These are phyloP conservation scores for Alternaria sp. DNA, from an alignment of 2,329 filamentous ascomycete species.

Conservation along the genomic window DNA sequence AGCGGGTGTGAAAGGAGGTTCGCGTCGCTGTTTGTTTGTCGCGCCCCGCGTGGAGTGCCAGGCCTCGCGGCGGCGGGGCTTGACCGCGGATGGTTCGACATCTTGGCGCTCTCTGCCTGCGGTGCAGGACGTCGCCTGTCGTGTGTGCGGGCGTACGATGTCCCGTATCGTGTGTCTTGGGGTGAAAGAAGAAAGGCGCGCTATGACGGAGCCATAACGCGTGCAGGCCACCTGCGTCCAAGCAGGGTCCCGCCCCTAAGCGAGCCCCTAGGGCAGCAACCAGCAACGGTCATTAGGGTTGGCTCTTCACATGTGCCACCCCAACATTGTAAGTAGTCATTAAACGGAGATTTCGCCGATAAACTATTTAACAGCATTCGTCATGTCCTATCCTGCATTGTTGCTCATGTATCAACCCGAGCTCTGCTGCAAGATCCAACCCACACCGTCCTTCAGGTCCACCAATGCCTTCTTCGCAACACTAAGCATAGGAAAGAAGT, in stretches of 20 bases:
- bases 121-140: slow-evolving; percentile 30
- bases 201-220: slow-evolving; percentile 20
- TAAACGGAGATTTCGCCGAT: no score
- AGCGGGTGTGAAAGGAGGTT: slow-evolving; percentile 40
- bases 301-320: neutral
- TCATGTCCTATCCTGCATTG: no score
- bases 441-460: slow-evolving; percentile 42
- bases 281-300: slow-evolving; percentile 18
- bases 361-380: no score
- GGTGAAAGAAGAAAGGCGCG: slow-evolving; percentile 19
- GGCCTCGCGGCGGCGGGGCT: slow-evolving; percentile 14
- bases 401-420: no score
- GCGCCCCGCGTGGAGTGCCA: slow-evolving; percentile 17
- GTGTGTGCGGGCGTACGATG: slow-evolving; percentile 4
- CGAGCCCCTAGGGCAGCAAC: slow-evolving; percentile 15
- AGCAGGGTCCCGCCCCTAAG: slow-evolving; percentile 16
- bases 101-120: slow-evolving; percentile 31
- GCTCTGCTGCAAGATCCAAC: slow-evolving; percentile 42
- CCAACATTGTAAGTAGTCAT: no score
- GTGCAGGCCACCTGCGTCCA: slow-evolving; percentile 10
- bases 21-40: slow-evolving; percentile 47
- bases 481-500: slow-evolving; percentile 39
- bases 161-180: neutral
- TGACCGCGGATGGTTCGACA: slow-evolving; percentile 31
- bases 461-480: slow-evolving; percentile 29